Evolutionary conservation across 179 eudicot species (phyloP), one percentile per base, ranked within the genome.

Genomic region (Beta lomatogona): DNA sequence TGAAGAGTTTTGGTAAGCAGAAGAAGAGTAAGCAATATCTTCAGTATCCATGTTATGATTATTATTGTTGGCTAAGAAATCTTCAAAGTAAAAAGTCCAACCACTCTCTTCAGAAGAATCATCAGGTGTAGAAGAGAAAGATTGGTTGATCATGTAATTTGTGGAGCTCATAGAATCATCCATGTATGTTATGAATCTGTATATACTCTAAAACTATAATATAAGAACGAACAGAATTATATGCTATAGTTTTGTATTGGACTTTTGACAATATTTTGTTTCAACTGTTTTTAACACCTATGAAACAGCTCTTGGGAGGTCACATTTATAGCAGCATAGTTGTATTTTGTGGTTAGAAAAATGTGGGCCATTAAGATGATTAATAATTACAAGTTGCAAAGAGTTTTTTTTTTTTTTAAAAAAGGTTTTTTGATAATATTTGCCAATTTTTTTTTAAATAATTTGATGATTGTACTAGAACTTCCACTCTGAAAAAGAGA

Each of bases 21-120:
- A 74, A 61, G 31, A 72, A 9, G 45, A 71, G 0, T 53, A n/a
- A 22, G 64, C 1, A 68, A 65, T 60, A 60, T 55, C 15, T 2
- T 0, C 16, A 14, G 19, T n/a, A n/a, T 19, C 64, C 9, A n/a
- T 19, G 11, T 52, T 45, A 44, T 69, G 7, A 36, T 75, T 14
- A 5, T n/a, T 16, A 28, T 61, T 63, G 60, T 77, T 28, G 25
- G 50, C 48, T 18, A 79, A 21, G 72, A 79, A 83, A 45, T 78
- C 85, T n/a, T 84, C 81, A 46, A 81, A 66, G 72, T 84, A 84
- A 14, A 71, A 74, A 58, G 85, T 85, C 87, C 87, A 85, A 0
- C 87, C 75, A 31, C 87, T 85, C 44, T 85, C 87, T 59, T 85
- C 60, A 36, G 74, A 58, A 61, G 60, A 71, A 54, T 63, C 41